A percentile compares a stretch with the other conserved stretches of the same genome.
phyloP scores from a whole-genome alignment of 208 protist species.

The Trypanosoma boissoni region DNA sequence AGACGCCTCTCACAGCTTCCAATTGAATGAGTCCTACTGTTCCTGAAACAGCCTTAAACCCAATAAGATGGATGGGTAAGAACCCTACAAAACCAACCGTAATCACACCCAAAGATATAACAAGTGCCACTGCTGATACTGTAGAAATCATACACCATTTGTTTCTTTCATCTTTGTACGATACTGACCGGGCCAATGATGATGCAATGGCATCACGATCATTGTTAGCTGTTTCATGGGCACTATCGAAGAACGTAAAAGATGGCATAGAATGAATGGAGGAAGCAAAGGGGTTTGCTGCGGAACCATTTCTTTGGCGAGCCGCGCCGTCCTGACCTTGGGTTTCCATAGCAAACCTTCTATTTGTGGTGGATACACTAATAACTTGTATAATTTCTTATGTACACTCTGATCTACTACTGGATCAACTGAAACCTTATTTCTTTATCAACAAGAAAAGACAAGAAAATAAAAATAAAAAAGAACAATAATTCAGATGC shows the following conservation, averaged over 20 bases:
- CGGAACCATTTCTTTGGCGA: neutral
- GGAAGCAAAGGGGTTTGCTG: neutral
- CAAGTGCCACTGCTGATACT: slow-evolving; percentile 17
- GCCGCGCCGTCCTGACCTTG: too few species aligned
- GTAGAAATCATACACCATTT: slow-evolving; percentile 13
- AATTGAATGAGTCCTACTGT: slow-evolving; percentile 28
- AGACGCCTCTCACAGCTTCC: slow-evolving; percentile 39
- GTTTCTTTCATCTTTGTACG: neutral
- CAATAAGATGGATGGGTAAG: slow-evolving; percentile 28
- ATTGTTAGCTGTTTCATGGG: neutral
- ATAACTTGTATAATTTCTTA: too few species aligned
- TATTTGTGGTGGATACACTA: too few species aligned
- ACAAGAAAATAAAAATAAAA: too few species aligned
- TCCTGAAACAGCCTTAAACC: slow-evolving; percentile 20
- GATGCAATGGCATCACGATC: neutral
- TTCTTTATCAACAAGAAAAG: too few species aligned
- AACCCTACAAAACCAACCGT: slow-evolving; percentile 31
- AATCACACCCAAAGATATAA: slow-evolving; percentile 36
- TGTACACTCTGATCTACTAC: too few species aligned
- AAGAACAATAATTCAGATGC: too few species aligned
- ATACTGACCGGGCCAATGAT: neutral
- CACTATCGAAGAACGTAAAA: slow-evolving; percentile 7
- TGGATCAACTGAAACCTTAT: too few species aligned
- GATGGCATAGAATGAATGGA: slow-evolving; percentile 15
- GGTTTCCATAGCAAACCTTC: slow-evolving; percentile 1